A percentile compares a stretch with the other conserved stretches of the same genome.
These are phyloP conservation scores for Crinitomyces ghanaensis DNA, from an alignment of 805 yeast genomes.

Conservation along the genomic window DNA sequence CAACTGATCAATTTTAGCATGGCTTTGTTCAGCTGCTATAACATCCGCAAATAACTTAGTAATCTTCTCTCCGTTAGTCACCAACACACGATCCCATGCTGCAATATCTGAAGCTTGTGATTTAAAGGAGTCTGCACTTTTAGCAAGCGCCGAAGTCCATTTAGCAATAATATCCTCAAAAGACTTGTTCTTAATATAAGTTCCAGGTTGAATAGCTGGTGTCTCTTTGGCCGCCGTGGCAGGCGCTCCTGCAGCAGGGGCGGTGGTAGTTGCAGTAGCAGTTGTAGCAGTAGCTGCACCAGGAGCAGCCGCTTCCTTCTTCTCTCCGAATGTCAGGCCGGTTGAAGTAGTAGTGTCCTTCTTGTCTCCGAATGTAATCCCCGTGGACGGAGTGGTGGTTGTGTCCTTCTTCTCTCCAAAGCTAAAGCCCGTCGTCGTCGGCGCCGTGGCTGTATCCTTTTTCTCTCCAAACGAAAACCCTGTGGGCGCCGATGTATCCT, in stretches of 20 bases:
- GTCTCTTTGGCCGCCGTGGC: conserved; percentile 2
- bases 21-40: conserved; percentile 72
- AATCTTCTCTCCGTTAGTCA: conserved; percentile 77
- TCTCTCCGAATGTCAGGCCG: too few species aligned
- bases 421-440: too few species aligned
- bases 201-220: conserved; percentile 31
- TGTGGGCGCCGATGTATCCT: too few species aligned
- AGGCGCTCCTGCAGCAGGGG: conserved; percentile 8
- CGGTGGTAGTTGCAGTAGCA: conserved; percentile 7
- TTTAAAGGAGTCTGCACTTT: conserved; percentile 63
- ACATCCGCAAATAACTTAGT: conserved; percentile 67
- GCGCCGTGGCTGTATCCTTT: too few species aligned
- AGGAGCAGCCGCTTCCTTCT: conserved; percentile 1
- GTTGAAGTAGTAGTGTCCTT: too few species aligned
- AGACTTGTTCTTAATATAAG: conserved; percentile 74
- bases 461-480: too few species aligned
- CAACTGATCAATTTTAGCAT: conserved; percentile 76
- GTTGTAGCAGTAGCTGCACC: conserved; percentile 9
- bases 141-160: conserved; percentile 81
- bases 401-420: too few species aligned
- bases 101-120: conserved; percentile 62
- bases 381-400: too few species aligned
- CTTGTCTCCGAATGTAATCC: too few species aligned
- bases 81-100: conserved; percentile 77
- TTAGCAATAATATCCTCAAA: conserved; percentile 84